These are phyloP conservation scores for Staphylotrichum tortipilum DNA, from an alignment of 495 filamentous ascomycete genomes.

Conservation along the genomic window DNA sequence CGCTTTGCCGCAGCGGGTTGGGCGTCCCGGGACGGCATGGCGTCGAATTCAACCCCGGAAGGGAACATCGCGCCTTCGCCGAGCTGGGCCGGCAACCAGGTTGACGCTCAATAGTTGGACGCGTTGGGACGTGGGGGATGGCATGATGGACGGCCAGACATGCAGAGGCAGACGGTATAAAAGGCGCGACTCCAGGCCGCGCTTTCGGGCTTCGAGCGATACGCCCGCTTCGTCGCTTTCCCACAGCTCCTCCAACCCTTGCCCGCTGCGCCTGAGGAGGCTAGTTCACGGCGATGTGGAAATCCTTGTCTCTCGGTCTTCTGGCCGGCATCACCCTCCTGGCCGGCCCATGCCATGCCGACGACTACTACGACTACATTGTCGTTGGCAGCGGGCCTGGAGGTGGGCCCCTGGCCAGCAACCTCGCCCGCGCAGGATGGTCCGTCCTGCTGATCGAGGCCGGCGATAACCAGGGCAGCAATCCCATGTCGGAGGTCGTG, in stretches of 20 bases:
- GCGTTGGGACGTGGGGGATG: background rate
- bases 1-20: background rate
- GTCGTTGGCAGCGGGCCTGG: constrained; percentile 42
- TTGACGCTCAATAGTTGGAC: background rate
- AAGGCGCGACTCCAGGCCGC: background rate
- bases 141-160: background rate
- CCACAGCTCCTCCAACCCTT: no score
- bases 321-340: background rate
- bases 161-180: no score
- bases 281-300: background rate
- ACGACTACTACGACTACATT: constrained; percentile 28
- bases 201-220: background rate
- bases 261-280: background rate
- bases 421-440: constrained; percentile 49
- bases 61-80: background rate
- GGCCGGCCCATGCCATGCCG: background rate
- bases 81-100: no score
- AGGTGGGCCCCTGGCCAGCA: constrained; percentile 48
- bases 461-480: constrained; percentile 32
- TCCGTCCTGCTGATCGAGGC: constrained; percentile 51
- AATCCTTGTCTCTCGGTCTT: background rate
- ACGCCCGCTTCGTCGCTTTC: background rate
- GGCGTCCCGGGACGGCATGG: background rate
- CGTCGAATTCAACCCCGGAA: background rate
- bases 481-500: background rate